Evolutionary conservation across 2,329 filamentous ascomycete species (phyloP).

Genomic region (Aspergillus clavatus): DNA sequence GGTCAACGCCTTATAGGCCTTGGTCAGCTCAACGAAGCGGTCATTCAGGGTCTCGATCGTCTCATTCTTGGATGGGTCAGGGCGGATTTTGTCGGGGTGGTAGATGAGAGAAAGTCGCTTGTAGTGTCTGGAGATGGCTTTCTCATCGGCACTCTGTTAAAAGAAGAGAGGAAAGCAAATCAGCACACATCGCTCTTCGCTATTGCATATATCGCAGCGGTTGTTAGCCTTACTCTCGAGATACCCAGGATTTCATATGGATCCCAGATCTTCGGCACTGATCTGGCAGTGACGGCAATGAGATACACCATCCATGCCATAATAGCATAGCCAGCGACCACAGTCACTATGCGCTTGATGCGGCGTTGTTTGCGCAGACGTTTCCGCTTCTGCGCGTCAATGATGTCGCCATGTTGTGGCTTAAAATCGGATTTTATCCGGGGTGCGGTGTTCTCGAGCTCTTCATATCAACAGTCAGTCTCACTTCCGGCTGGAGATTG

Average conservation of each 20-base stretch:
- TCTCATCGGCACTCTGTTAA: slow-evolving; percentile 70
- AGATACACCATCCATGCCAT: slow-evolving; percentile 92
- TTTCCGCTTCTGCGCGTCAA: slow-evolving; percentile 74
- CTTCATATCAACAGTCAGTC: slow-evolving; percentile 27
- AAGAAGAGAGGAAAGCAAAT: slow-evolving; percentile 1
- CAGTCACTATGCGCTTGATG: slow-evolving; percentile 75
- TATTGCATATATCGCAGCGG: background rate
- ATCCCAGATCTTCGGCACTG: slow-evolving; percentile 79
- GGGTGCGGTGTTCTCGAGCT: slow-evolving; percentile 74
- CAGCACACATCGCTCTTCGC: background rate
- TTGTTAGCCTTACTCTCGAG: slow-evolving; percentile 57
- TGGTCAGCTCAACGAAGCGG: slow-evolving; percentile 88
- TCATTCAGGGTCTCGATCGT: slow-evolving; percentile 80
- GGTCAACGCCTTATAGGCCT: slow-evolving; percentile 95
- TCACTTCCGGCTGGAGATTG: background rate
- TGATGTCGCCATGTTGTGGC: slow-evolving; percentile 75
- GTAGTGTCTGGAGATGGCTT: slow-evolving; percentile 88
- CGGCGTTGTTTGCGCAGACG: slow-evolving; percentile 87
- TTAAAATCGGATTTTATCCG: slow-evolving; percentile 78
- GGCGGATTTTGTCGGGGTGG: slow-evolving; percentile 89
- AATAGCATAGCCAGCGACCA: slow-evolving; percentile 70
- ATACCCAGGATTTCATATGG: slow-evolving; percentile 92
- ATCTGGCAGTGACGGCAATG: slow-evolving; percentile 71
- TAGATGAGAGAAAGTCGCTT: slow-evolving; percentile 77
- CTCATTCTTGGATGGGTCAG: slow-evolving; percentile 81